Evolutionary conservation across 371 early-diverging fungal genomes (phyloP), one percentile per base, ranked within the genome.

Genomic region (Conidiobolus incongruus): DNA sequence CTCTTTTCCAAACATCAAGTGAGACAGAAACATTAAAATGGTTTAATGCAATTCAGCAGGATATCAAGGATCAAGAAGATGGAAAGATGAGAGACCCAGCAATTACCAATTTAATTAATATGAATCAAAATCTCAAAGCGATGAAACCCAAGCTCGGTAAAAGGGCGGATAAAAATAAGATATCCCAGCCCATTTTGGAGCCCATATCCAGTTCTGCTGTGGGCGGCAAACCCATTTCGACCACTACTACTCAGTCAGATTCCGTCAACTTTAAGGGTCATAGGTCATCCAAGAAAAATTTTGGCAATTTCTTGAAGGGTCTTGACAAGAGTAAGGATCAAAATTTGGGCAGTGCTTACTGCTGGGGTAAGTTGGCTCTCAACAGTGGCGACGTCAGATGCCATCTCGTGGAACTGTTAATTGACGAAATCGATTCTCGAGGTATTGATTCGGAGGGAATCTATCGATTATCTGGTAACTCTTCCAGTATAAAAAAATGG

Each of bases 401-500:
- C 30, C 28, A 37, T 37, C 30, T 45, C 23, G 30, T 37, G 8
- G 28, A 37, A 19, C 10, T 5, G 19, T 45, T 36, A 20, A 37
- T 37, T 23, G 46, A 45, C 10, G 22, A 17, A 23, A 17, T 45
- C 7, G 22, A 36, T 8, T 26, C 45, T 3, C 30, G 22, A 17
- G 10, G 50, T 20, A 22, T 42, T 2, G 17, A 47, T 4, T 3
- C 17, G 28, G 48, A 40, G 12, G 72, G 72, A 10, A 66, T 72
- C 17, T 72, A 72, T 46, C 62, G 72, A 29, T 38, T 72, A 17
- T 63, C 64, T 1, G 72, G 72, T 26, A 70, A 63, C 40, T 42
- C 62, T 0, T 45, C 68, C 0, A 55, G 56, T 15, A 52, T 70
- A 15, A 53, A 58, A 29, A 60, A 60, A 39, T 38, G 61, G 34